Evolutionary conservation across 1,284 basidiomycete species (phyloP).

Genomic region (Polyporus tsugae): DNA sequence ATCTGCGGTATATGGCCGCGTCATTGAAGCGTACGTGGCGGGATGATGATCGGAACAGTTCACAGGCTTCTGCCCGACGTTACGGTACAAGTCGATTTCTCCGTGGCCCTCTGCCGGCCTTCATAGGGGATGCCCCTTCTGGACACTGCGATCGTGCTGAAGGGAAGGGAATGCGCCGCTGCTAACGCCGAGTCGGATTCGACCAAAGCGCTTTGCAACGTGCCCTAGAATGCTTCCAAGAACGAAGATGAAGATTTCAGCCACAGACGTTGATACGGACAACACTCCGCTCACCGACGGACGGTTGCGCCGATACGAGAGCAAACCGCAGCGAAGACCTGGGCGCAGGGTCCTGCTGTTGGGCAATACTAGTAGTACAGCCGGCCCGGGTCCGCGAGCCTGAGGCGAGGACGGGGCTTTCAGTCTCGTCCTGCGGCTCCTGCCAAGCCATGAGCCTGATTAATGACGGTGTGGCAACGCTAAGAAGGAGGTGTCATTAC

Average conservation of each 20-base stretch:
- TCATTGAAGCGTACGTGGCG: neutral
- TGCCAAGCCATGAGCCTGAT: neutral
- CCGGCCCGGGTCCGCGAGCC: neutral
- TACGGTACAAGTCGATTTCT: neutral
- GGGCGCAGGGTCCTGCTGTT: neutral
- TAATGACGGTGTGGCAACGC: neutral
- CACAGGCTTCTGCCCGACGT: neutral
- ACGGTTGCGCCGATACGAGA: neutral
- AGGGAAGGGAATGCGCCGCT: neutral
- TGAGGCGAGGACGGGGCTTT: neutral
- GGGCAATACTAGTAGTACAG: neutral
- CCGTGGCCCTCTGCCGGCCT: neutral
- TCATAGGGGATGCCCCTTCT: neutral
- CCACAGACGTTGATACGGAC: neutral
- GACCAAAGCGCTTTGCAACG: neutral
- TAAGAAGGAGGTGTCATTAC: neutral
- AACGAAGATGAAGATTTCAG: neutral
- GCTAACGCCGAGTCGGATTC: neutral
- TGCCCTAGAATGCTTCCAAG: neutral
- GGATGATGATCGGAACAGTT: neutral
- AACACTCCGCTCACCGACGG: neutral
- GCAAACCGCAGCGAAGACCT: neutral
- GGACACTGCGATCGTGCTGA: neutral
- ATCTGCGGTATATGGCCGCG: neutral
- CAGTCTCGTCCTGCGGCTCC: neutral